Base-by-base conservation (phyloP, 441 rosid genomes). In the Populus trichocarpa region DNA sequence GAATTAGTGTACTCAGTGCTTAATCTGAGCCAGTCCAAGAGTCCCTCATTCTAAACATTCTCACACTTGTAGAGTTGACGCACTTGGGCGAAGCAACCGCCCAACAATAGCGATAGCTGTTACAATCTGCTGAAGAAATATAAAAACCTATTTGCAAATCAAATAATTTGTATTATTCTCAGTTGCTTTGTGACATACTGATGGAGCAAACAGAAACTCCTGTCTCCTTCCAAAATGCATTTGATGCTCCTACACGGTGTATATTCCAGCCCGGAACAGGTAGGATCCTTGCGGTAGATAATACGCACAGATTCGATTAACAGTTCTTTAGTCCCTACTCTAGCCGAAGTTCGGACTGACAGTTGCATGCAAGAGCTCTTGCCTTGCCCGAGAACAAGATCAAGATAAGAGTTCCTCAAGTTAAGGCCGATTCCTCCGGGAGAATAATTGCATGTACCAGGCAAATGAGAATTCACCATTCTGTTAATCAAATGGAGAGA, bases 401-500 rank as follows among this genome's bases (percentile, higher is more conserved):
- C 79, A 89, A 87, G 86, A 89, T 87, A 38, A 85, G 92, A 86
- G 98, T 97, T 3, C 91, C 93, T 36, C 71, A 46, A 46, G 7
- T 46, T 91, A 63, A 89, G 99, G 81, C 98, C 99, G 2, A 83
- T 89, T n/a, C 88, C 85, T 80, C 94, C 94, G 32, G 98, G 91
- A 88, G 97, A 92, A 3, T 93, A 96, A 75, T 32, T 84, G 73
- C 12, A 38, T 38, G 42, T 9, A 38, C 97, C 95, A 86, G 95
- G 99, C 92, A 90, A 81, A 25, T 46, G 35, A 67, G 50, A 50
- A 22, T 61, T 59, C 13, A 10, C n/a, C 5, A 46, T 0, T 46
- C 23, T 22, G 1, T 14, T 42, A 23, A 33, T 8, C 6, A 46
- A 4, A 46, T 46, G 57, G 13, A 4, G 57, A 46, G 57, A 46